A percentile compares a stretch with the other conserved stretches of the same genome.
Evolutionary conservation across 2,329 filamentous ascomycete genomes (phyloP).

Genomic region (Bipolaris sorokiniana): DNA sequence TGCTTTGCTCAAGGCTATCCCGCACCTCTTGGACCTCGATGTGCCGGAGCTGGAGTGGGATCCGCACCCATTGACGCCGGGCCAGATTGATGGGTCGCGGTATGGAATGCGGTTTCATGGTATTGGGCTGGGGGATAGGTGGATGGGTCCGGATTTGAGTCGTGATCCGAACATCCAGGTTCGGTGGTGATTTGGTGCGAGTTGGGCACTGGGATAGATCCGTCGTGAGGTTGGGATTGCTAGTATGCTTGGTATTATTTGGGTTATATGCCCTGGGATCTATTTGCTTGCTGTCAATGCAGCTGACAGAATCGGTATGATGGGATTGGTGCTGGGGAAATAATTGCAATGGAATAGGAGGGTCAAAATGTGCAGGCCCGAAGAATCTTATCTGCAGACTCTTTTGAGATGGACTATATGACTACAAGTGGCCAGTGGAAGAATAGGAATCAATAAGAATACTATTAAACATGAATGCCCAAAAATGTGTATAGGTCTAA

Average conservation of each 20-base stretch:
- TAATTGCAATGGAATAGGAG: too few relatives aligned
- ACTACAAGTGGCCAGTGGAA: too few relatives aligned
- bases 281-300: too few relatives aligned
- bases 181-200: neutral
- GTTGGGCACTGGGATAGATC: too few relatives aligned
- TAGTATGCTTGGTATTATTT: too few relatives aligned
- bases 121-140: constrained; percentile 20
- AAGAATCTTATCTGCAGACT: neutral
- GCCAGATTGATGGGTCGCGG: constrained; percentile 21
- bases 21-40: constrained; percentile 15
- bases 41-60: constrained; percentile 13
- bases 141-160: constrained; percentile 16
- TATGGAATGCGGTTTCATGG: constrained; percentile 27
- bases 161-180: neutral
- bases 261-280: too few relatives aligned
- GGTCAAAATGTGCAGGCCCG: too few relatives aligned
- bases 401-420: neutral
- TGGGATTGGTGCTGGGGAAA: too few relatives aligned
- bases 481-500: neutral
- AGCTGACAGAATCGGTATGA: too few relatives aligned
- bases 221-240: too few relatives aligned
- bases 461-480: neutral
- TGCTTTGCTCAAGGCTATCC: constrained; percentile 9
- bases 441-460: neutral
- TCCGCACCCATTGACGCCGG: constrained; percentile 22